These are phyloP conservation scores for Penicillium sp. DNA, from an alignment of 2,329 filamentous ascomycete genomes.

Conservation along the genomic window DNA sequence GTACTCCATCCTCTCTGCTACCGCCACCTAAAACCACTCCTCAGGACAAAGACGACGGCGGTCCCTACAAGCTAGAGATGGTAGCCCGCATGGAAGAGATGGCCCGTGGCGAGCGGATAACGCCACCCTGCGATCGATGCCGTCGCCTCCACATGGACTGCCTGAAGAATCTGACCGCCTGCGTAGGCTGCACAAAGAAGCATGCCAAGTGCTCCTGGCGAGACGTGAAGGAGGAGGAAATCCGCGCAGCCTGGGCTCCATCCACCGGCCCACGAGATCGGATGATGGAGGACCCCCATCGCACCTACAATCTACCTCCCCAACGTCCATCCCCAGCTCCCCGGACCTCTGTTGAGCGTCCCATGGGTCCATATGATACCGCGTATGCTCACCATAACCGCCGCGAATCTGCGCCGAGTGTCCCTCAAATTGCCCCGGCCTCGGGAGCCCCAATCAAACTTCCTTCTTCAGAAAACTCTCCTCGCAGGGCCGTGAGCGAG, in stretches of 20 bases:
- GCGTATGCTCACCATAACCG: conserved; percentile 13
- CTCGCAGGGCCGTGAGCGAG: conserved; percentile 41
- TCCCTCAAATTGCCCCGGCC: conserved; percentile 21
- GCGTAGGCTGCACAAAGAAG: conserved; percentile 84
- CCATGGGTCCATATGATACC: not conserved
- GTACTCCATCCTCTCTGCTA: conserved; percentile 54
- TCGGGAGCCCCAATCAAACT: conserved; percentile 22
- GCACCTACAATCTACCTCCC: not conserved
- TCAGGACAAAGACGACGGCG: conserved; percentile 57
- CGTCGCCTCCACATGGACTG: conserved; percentile 78
- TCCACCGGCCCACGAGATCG: not conserved
- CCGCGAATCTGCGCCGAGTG: conserved; percentile 27
- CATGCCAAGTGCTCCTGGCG: conserved; percentile 88
- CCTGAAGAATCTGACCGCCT: conserved; percentile 82
- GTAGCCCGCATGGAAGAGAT: conserved; percentile 74
- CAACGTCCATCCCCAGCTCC: not conserved
- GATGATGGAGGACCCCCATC: not conserved
- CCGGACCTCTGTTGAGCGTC: conserved; percentile 15
- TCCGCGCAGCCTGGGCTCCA: conserved; percentile 34
- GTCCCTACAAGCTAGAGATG: conserved; percentile 65
- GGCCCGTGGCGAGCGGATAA: conserved; percentile 69
- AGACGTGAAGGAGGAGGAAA: conserved; percentile 73
- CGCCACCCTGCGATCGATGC: conserved; percentile 84
- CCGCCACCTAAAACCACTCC: conserved; percentile 48
- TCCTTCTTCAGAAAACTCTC: conserved; percentile 26